These are phyloP conservation scores for Colletotrichum truncatum DNA, from an alignment of 2,329 filamentous ascomycete species.

Conservation along the genomic window DNA sequence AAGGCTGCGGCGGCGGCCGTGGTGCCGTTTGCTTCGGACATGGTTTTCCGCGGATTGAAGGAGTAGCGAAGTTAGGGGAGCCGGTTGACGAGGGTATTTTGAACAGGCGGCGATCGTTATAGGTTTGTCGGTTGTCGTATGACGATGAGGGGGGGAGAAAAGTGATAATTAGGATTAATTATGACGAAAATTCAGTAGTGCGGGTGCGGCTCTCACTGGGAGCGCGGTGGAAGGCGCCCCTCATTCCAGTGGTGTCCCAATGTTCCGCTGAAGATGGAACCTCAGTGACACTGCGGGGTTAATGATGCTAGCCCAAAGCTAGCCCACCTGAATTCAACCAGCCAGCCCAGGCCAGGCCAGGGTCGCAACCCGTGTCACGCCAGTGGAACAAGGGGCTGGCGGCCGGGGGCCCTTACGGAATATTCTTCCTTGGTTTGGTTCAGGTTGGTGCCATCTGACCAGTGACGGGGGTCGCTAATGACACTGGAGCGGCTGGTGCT, in stretches of 20 bases:
- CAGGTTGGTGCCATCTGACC: not conserved
- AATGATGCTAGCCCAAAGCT: not conserved
- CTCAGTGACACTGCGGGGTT: conserved; percentile 24
- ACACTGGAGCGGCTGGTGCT: not conserved
- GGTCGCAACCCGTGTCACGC: conserved; percentile 23
- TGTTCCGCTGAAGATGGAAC: conserved; percentile 29
- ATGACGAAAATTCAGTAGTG: conserved; percentile 17
- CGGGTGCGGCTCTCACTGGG: conserved; percentile 1
- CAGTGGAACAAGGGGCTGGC: conserved; percentile 21
- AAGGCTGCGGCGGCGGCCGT: conserved; percentile 6
- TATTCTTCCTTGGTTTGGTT: conserved; percentile 15
- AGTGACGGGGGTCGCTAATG: not conserved
- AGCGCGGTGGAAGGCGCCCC: not conserved
- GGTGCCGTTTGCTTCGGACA: conserved; percentile 11
- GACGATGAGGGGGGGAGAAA: not conserved
- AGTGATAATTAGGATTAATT: not conserved
- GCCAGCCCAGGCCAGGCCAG: conserved; percentile 2
- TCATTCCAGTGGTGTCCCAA: conserved; percentile 21
- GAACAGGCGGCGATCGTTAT: not conserved
- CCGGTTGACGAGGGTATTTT: not conserved
- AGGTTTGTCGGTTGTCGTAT: not conserved
- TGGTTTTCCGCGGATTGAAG: conserved; percentile 3
- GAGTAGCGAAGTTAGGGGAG: not conserved
- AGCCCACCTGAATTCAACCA: not conserved
- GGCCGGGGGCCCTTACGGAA: not conserved